Base-by-base conservation (phyloP, 1,139 yeast genomes). In the Pichia norvegensis region DNA sequence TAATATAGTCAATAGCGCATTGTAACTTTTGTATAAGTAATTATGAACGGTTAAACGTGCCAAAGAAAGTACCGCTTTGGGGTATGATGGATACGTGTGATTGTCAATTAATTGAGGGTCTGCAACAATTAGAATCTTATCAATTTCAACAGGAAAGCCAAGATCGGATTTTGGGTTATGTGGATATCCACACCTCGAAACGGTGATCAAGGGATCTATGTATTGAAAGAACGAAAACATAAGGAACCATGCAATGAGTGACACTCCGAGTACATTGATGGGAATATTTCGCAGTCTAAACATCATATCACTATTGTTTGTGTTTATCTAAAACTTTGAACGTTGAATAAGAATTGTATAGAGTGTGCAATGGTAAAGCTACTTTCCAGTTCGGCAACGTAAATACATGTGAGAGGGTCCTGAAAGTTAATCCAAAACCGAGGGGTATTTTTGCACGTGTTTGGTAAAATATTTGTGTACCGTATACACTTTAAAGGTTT, bases 101-200 rank as follows among this genome's bases (percentile, higher is more conserved):
- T 72, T 80, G 59, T 92, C 97, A 54, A 90, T 84, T 38, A 92
- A 71, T 61, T 92, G 97, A 0, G 97, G 97, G 61, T 92, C 98
- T 0, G 65, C 61, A 11, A 62, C 52, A 13, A 62, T 19, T 33
- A 62, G 45, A 1, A 58, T 43, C 29, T 54, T 55, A 37, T 42
- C 46, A 37, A 42, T 50, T 43, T 45, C 33, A 4, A 38, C 13
- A 19, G 37, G 42, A n/a, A 27, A 27, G 14, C 31, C 38, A 14
- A 37, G 38, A 27, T 29, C 25, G 22, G 31, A 45, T 10, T 36
- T 35, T 6, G 44, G 42, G 37, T 38, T 23, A 23, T 37, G 27
- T n/a, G 51, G 53, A 17, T 47, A 49, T 1, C 45, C 39, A 35
- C 54, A 51, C 17, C 35, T 38, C n/a, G 52, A 45, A 16, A 46